Evolutionary conservation across 1,284 basidiomycete genomes (phyloP), one percentile per base, ranked within the genome.

Genomic region (Cutaneotrichosporon sp.): DNA sequence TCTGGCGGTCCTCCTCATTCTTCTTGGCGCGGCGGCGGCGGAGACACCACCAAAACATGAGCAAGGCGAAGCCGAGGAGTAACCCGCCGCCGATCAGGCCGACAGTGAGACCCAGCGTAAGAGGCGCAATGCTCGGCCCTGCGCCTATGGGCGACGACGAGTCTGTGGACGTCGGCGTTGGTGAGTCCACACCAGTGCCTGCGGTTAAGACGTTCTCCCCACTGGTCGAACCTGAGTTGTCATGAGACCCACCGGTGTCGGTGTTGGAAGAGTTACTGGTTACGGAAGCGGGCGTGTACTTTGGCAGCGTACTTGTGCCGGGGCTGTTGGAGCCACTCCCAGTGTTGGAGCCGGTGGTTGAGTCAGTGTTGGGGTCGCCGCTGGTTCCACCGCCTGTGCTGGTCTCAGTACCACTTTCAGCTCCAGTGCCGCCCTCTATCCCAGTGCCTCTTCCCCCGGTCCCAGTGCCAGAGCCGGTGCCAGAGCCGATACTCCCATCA

Each of bases 321-420:
- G 49, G 11, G 22, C 3, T 16, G 49, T 40, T 40, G n/a, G 55
- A 56, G 36, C 36, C 38, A 22, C 8, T 38, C 34, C 36, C 22
- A 18, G 26, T 31, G 51, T 52, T 34, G 52, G 57, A 50, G 11
- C 57, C 46, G 22, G 58, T 36, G 47, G 31, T 18, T 14, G 57
- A 50, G 31, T 18, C 40, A 18, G 70, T 30, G 4, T 14, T 31
- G 10, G 22, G 10, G 49, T 10, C 21, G 22, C 22, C 21, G 22
- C 13, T 30, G 49, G 22, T 22, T 11, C 11, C 49, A 22, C 14
- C 18, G 18, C 42, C 42, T n/a, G 42, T 46, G 5, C 42, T 18
- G 18, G 18, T n/a, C 7, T 7, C 18, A 18, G 18, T 46, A 9
- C 40, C 40, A 16, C 40, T 18, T 42, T 13, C 40, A 18, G 14